Percentiles rank a stretch among this genome's conserved stretches.
These are phyloP conservation scores for Calonectria hawksworthii DNA, from an alignment of 2,329 filamentous ascomycete genomes.

Conservation along the genomic window DNA sequence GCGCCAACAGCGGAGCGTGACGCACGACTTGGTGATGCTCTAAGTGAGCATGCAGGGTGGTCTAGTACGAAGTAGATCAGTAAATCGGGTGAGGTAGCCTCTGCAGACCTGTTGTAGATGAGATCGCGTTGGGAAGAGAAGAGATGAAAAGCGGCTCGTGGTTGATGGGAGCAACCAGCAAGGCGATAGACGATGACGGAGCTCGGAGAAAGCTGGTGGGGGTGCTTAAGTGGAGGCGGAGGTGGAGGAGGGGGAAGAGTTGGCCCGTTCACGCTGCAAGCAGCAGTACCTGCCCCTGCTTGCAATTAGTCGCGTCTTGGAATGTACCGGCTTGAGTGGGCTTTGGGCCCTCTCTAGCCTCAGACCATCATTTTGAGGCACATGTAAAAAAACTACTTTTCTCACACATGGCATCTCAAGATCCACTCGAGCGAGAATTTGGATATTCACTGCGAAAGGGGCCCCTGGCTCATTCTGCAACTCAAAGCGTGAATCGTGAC, in stretches of 20 bases:
- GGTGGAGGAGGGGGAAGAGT: slow-evolving; percentile 17
- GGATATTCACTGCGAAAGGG: not conserved
- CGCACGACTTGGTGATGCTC: not conserved
- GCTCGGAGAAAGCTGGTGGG: slow-evolving; percentile 34
- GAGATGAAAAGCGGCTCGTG: not conserved
- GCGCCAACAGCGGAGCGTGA: slow-evolving; percentile 9
- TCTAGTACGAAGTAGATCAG: not conserved
- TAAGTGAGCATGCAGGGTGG: not conserved
- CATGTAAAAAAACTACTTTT: slow-evolving; percentile 20
- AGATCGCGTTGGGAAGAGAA: not conserved
- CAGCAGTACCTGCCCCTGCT: slow-evolving; percentile 13
- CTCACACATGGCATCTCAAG: slow-evolving; percentile 13
- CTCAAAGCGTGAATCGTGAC: not conserved
- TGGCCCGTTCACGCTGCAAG: slow-evolving; percentile 8
- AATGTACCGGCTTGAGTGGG: slow-evolving; percentile 24
- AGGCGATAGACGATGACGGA: slow-evolving; percentile 27
- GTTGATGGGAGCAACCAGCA: slow-evolving; percentile 3
- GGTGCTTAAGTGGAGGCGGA: slow-evolving; percentile 30
- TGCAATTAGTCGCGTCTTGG: not conserved
- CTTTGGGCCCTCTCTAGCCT: slow-evolving; percentile 15
- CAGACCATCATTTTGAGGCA: slow-evolving; percentile 22
- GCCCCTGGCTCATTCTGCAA: not conserved
- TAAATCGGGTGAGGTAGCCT: not conserved
- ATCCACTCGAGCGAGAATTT: not conserved
- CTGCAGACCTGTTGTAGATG: not conserved